A percentile compares a stretch with the other conserved stretches of the same genome.
These are phyloP conservation scores for Phaeosphaeriaceae sp. DNA, from an alignment of 2,329 filamentous ascomycete species.

Conservation along the genomic window DNA sequence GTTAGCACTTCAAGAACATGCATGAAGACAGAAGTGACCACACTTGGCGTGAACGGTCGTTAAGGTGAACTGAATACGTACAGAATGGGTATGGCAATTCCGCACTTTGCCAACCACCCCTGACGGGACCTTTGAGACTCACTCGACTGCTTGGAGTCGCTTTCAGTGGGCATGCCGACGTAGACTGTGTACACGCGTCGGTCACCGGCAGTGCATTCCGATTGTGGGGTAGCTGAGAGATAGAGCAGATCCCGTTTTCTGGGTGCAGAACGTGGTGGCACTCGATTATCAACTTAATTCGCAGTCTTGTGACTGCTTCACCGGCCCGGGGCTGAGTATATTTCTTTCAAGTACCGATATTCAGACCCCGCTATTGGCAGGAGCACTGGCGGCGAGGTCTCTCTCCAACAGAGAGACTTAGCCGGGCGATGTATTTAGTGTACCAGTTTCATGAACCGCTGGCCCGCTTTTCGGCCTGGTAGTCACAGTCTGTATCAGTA, in stretches of 20 bases:
- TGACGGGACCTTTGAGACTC: conserved; percentile 30
- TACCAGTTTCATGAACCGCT: conserved; percentile 24
- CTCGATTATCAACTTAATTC: conserved; percentile 12
- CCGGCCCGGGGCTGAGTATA: too few relatives aligned
- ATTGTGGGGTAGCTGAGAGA: conserved; percentile 6
- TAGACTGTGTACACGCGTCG: conserved; percentile 18
- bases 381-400: conserved; percentile 9
- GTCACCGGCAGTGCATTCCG: conserved; percentile 34
- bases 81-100: conserved; percentile 33
- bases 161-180: conserved; percentile 42
- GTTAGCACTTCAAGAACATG: conserved; percentile 2
- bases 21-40: neutral
- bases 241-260: conserved; percentile 7
- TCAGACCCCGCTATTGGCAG: conserved; percentile 6
- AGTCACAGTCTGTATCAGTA: conserved; percentile 22
- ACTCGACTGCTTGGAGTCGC: conserved; percentile 32
- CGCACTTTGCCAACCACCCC: conserved; percentile 39
- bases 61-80: conserved; percentile 21
- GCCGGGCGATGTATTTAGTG: conserved; percentile 24
- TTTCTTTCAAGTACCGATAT: neutral
- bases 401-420: conserved; percentile 11
- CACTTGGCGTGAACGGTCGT: too few relatives aligned
- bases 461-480: conserved; percentile 33
- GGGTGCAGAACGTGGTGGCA: conserved; percentile 13
- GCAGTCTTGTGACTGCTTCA: neutral